Conservation (phyloP, 352 stramenopile genomes). For the Globisporangium radiosum region DNA sequence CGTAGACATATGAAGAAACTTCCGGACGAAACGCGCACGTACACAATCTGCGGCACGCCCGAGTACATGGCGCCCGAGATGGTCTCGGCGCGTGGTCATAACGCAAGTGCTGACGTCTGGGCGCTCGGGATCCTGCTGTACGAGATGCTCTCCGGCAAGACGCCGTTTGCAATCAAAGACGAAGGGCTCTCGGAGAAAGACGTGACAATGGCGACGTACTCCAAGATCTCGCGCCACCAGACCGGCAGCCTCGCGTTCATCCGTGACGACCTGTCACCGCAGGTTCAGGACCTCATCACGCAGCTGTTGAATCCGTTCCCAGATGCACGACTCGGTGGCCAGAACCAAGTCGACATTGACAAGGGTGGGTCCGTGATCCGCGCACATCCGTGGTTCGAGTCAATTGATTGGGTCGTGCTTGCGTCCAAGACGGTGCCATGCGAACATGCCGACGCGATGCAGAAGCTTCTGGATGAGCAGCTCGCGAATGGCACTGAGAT, state of each 20-base stretch:
- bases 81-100: conserved; percentile 78
- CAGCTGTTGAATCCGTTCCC: conserved; percentile 70
- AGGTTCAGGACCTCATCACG: conserved; percentile 52
- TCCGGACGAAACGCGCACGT: conserved; percentile 67
- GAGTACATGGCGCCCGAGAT: conserved; percentile 90
- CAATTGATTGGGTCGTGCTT: conserved; percentile 69
- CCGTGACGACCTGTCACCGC: conserved; percentile 39
- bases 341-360: conserved; percentile 69
- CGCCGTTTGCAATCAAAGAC: conserved; percentile 74
- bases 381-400: conserved; percentile 74
- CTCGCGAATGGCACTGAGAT: conserved; percentile 30
- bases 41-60: conserved; percentile 84
- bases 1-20: conserved; percentile 76
- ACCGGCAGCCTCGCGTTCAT: conserved; percentile 51
- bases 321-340: conserved; percentile 57
- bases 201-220: conserved; percentile 81
- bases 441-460: conserved; percentile 41
- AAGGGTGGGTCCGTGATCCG: conserved; percentile 77
- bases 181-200: conserved; percentile 73
- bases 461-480: conserved; percentile 58
- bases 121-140: conserved; percentile 82
- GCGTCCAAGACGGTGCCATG: conserved; percentile 56
- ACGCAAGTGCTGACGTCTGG: conserved; percentile 77
- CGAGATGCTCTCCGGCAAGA: conserved; percentile 80
- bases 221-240: conserved; percentile 76